These are phyloP conservation scores for Malassezia slooffiae DNA, from an alignment of 1,284 basidiomycete genomes.

Conservation along the genomic window DNA sequence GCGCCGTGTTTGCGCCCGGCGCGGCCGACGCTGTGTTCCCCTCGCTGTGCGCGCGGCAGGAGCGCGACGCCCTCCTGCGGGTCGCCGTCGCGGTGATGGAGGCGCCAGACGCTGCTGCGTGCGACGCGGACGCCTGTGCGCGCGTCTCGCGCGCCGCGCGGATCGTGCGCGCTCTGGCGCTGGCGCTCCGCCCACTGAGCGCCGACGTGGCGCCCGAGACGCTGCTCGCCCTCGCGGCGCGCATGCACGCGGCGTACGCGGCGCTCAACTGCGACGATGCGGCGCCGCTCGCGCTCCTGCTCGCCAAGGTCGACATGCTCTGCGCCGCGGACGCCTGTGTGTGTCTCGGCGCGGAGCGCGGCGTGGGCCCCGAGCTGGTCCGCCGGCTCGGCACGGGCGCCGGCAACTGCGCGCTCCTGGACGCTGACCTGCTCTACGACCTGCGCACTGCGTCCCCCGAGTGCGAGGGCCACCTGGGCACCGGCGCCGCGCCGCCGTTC, in stretches of 20 bases:
- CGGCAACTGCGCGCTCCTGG: slow-evolving; percentile 4
- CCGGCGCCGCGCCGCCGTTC: slow-evolving; percentile 4
- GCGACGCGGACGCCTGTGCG: not conserved
- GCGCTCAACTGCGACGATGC: slow-evolving; percentile 2
- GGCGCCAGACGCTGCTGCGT: too few relatives aligned
- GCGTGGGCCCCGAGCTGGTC: not conserved
- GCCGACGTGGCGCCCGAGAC: not conserved
- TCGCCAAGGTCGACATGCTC: slow-evolving; percentile 9
- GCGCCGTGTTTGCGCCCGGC: not conserved
- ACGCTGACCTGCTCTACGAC: slow-evolving; percentile 7
- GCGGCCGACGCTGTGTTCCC: not conserved
- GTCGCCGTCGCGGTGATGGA: too few relatives aligned
- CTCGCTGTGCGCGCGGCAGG: not conserved
- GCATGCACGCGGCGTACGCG: slow-evolving; percentile 1
- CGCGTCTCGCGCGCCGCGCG: slow-evolving; percentile 1
- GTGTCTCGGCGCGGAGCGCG: not conserved
- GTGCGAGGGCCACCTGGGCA: not conserved
- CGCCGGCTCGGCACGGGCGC: not conserved
- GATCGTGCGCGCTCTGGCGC: not conserved
- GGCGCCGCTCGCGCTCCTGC: slow-evolving; percentile 4
- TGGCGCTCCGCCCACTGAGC: not conserved
- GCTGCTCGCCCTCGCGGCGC: not conserved
- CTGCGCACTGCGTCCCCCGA: slow-evolving; percentile 1
- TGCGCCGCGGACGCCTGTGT: slow-evolving; percentile 6
- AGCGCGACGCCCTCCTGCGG: too few relatives aligned